Conservation (phyloP, 805 yeast genomes). For the Sugiyamaella floridensis region DNA sequence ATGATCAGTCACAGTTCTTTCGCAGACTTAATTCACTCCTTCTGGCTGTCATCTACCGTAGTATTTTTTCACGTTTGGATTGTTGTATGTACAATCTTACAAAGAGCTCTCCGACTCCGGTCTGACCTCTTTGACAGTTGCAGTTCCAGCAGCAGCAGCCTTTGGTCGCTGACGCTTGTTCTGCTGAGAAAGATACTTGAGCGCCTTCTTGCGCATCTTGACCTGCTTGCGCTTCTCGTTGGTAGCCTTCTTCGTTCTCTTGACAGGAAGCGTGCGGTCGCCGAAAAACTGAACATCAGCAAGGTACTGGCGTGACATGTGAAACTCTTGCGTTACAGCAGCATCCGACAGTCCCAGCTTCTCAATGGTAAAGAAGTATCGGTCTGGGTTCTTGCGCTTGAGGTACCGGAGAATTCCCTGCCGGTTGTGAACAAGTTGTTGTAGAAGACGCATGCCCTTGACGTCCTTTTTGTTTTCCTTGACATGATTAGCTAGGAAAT, state of each 20-base stretch:
- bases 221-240: constrained; percentile 15
- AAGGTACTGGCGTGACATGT: constrained; percentile 30
- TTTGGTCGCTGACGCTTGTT: background rate
- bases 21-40: too few species aligned
- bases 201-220: constrained; percentile 18
- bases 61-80: background rate
- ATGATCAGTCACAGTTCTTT: too few species aligned
- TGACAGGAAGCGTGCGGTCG: constrained; percentile 30
- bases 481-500: constrained; percentile 68
- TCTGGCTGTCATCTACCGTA: too few species aligned
- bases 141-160: background rate
- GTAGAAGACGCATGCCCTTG: constrained; percentile 58
- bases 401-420: constrained; percentile 76
- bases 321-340: constrained; percentile 68
- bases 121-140: too few species aligned
- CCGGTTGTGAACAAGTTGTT: constrained; percentile 84
- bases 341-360: constrained; percentile 83
- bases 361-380: constrained; percentile 78
- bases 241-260: constrained; percentile 20
- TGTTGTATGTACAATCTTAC: background rate
- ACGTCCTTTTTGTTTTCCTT: constrained; percentile 66
- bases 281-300: constrained; percentile 33
- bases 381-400: constrained; percentile 70
- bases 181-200: constrained; percentile 15
- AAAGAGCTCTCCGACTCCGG: background rate